Conservation (phyloP, 257 asterid genomes). For the Knoxia roxburghii region DNA sequence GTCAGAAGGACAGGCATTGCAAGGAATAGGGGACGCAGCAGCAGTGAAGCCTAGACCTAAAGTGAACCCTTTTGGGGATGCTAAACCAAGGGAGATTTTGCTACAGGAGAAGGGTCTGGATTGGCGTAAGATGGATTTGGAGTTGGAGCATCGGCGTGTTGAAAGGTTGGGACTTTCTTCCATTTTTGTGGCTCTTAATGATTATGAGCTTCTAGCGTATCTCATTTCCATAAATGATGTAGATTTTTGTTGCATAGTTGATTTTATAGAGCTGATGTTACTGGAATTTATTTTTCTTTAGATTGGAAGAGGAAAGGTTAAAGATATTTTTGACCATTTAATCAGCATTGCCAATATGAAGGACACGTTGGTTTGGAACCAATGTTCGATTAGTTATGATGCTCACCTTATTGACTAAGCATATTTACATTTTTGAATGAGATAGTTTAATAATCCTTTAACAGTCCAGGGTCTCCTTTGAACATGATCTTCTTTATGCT, state of each 20-base stretch:
- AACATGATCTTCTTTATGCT: not conserved
- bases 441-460: not conserved
- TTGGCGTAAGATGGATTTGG: slow-evolving; percentile 92
- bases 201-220: not conserved
- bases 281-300: not conserved
- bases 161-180: slow-evolving; percentile 49
- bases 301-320: too few relatives aligned
- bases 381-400: too few relatives aligned
- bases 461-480: slow-evolving; percentile 8
- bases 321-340: not conserved
- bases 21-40: slow-evolving; percentile 37
- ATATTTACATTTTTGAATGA: not conserved
- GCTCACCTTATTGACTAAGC: too few relatives aligned
- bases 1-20: slow-evolving; percentile 42
- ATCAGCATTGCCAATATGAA: not conserved
- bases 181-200: slow-evolving; percentile 1
- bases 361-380: not conserved
- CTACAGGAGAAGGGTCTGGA: slow-evolving; percentile 91
- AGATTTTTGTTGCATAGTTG: not conserved
- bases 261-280: not conserved
- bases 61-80: slow-evolving; percentile 93
- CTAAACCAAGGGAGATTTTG: slow-evolving; percentile 95
- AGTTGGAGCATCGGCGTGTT: slow-evolving; percentile 67
- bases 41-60: slow-evolving; percentile 60
- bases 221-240: slow-evolving; percentile 4